Conservation (phyloP, 2,329 filamentous ascomycete species). For the Fusarium sp. region DNA sequence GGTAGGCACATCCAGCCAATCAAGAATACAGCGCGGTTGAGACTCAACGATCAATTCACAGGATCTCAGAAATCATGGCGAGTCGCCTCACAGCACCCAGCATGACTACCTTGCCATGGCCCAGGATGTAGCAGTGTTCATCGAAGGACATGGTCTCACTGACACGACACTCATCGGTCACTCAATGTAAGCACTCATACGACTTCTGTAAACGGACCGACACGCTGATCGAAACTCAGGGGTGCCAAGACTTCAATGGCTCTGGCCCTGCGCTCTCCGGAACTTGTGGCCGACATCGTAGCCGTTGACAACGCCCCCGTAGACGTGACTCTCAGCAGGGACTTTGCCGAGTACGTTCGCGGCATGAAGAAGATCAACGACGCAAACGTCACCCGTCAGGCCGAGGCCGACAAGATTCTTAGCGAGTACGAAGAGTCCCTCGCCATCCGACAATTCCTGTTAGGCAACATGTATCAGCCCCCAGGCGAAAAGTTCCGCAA, state of each 20-base stretch:
- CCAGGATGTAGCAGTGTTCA: conserved; percentile 83
- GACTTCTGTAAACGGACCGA: background rate
- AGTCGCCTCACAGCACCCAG: conserved; percentile 79
- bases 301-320: conserved; percentile 94
- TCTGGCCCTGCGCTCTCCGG: conserved; percentile 78
- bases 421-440: conserved; percentile 78
- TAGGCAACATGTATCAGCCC: conserved; percentile 82
- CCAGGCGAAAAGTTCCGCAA: conserved; percentile 65
- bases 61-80: conserved; percentile 94
- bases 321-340: conserved; percentile 78
- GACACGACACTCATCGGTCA: conserved; percentile 87
- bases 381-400: conserved; percentile 73
- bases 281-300: conserved; percentile 76
- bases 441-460: conserved; percentile 87
- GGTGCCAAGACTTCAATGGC: conserved; percentile 95
- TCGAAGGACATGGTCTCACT: conserved; percentile 75
- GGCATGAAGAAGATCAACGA: conserved; percentile 87
- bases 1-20: conserved; percentile 58
- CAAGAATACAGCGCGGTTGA: conserved; percentile 11
- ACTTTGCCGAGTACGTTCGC: conserved; percentile 83
- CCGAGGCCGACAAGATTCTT: conserved; percentile 85
- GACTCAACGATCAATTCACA: conserved; percentile 49
- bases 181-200: conserved; percentile 76
- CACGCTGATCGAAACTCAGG: conserved; percentile 56
- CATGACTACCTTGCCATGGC: conserved; percentile 90